These are phyloP conservation scores for Cyberlindnera xylosilytica DNA, from an alignment of 805 yeast genomes.

Conservation along the genomic window DNA sequence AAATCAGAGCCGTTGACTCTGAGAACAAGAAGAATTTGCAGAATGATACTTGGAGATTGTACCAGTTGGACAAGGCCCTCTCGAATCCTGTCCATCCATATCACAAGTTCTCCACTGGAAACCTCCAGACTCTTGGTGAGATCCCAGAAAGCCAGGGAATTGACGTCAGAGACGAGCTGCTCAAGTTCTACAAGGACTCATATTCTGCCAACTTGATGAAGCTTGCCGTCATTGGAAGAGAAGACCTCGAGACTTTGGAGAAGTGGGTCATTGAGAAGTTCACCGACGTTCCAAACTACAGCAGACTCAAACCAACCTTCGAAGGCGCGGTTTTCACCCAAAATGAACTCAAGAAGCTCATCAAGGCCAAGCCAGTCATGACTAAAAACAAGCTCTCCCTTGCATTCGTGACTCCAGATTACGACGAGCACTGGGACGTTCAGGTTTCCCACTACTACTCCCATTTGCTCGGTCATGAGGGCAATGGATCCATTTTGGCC, in stretches of 20 bases:
- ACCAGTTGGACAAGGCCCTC: slow-evolving; percentile 75
- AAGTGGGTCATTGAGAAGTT: slow-evolving; percentile 69
- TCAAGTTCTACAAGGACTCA: slow-evolving; percentile 66
- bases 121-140: slow-evolving; percentile 66
- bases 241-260: slow-evolving; percentile 67
- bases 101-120: slow-evolving; percentile 89
- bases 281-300: slow-evolving; percentile 52
- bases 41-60: slow-evolving; percentile 83
- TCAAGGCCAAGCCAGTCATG: slow-evolving; percentile 79
- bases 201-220: slow-evolving; percentile 91
- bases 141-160: slow-evolving; percentile 57
- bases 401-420: slow-evolving; percentile 76
- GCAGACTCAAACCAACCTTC: slow-evolving; percentile 34
- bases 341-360: slow-evolving; percentile 48
- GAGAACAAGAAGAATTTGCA: slow-evolving; percentile 94
- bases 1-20: slow-evolving; percentile 90
- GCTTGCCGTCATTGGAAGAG: slow-evolving; percentile 80
- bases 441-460: slow-evolving; percentile 71
- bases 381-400: slow-evolving; percentile 67
- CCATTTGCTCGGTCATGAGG: slow-evolving; percentile 91
- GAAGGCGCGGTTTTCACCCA: slow-evolving; percentile 45
- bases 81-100: slow-evolving; percentile 79
- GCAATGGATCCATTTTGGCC: slow-evolving; percentile 76
- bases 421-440: slow-evolving; percentile 58
- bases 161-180: slow-evolving; percentile 77